These are phyloP conservation scores for Ophiostoma perfectum DNA, from an alignment of 2,329 filamentous ascomycete species.

Conservation along the genomic window DNA sequence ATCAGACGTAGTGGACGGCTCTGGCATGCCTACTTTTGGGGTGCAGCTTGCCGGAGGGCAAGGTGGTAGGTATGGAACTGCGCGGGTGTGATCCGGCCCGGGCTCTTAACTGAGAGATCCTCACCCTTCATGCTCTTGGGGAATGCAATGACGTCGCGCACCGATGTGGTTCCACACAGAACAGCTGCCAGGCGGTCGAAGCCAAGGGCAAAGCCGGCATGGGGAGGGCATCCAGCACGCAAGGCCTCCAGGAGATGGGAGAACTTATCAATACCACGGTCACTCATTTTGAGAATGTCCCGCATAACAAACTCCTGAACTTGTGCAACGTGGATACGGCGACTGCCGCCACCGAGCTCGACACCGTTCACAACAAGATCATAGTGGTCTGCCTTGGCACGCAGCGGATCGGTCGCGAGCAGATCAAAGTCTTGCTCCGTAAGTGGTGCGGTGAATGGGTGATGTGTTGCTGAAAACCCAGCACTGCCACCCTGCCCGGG, in stretches of 20 bases:
- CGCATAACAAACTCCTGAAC: constrained; percentile 82
- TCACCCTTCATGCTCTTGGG: constrained; percentile 90
- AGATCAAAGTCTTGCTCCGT: constrained; percentile 65
- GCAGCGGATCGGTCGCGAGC: constrained; percentile 64
- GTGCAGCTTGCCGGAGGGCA: constrained; percentile 10
- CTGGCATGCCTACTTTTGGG: neutral
- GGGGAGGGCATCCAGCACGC: constrained; percentile 81
- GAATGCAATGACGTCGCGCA: constrained; percentile 93
- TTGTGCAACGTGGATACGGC: constrained; percentile 79
- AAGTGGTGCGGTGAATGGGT: constrained; percentile 89
- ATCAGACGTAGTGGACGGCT: neutral
- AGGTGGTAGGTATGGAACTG: constrained; percentile 47
- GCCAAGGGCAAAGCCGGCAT: constrained; percentile 87
- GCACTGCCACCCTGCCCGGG: constrained; percentile 77
- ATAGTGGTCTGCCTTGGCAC: constrained; percentile 80
- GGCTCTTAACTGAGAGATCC: constrained; percentile 76
- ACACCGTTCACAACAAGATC: constrained; percentile 94
- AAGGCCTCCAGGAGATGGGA: constrained; percentile 78
- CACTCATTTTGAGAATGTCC: constrained; percentile 73
- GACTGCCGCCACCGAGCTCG: constrained; percentile 86
- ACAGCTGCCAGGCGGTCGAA: constrained; percentile 83
- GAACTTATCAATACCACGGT: constrained; percentile 71
- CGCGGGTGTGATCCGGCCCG: constrained; percentile 59
- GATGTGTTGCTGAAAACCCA: constrained; percentile 82
- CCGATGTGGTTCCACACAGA: constrained; percentile 68